Base-by-base conservation (phyloP, 1,284 basidiomycete species). In the Athelia sp. region DNA sequence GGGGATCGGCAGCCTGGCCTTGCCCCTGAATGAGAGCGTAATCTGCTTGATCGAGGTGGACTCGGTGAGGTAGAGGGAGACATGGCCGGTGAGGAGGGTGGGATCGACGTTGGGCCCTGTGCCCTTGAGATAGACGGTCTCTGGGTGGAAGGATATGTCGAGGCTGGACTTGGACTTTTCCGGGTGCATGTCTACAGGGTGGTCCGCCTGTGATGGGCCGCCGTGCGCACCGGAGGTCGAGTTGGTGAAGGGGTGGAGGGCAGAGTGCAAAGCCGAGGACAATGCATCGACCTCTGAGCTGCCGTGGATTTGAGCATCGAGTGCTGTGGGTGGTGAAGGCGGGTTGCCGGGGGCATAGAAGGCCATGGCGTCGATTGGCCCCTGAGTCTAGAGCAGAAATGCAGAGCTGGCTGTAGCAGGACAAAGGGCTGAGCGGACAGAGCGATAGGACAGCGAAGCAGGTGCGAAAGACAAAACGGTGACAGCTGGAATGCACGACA, bases 1-100 rank as follows among this genome's bases (percentile, higher is more conserved):
- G 11, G 78, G 70, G 42, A 76, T 72, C 4, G 87, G 87, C 1
- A 93, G 72, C 54, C 81, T 81, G 2, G 85, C 87, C 68, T 93
- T 94, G 34, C 92, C 93, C 54, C 81, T 76, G 62, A 96, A 87
- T 52, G 84, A 81, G 56, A 96, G 81, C 2, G 80, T 87, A 51
- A 97, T 85, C 66, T 94, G 89, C 66, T 86, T 90, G 67, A 97
- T 81, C 51, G 90, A 84, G 1, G 87, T 92, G 34, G 86, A 73
- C 67, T 96, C 90, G 3, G 76, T 71, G 51, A 97, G 80, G 63
- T 85, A 78, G 52, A 97, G 75, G 17, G 84, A 76, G 59, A 97
- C 78, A 62, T 87, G 76, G 10, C 93, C 93, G 44, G 79, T 79
- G 52, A 92, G 79, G 13, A 79, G 66, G 13, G 84, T 81, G 4